These are phyloP conservation scores for Coemansia sp. DNA, from an alignment of 192 early-diverging fungal genomes.

Conservation along the genomic window DNA sequence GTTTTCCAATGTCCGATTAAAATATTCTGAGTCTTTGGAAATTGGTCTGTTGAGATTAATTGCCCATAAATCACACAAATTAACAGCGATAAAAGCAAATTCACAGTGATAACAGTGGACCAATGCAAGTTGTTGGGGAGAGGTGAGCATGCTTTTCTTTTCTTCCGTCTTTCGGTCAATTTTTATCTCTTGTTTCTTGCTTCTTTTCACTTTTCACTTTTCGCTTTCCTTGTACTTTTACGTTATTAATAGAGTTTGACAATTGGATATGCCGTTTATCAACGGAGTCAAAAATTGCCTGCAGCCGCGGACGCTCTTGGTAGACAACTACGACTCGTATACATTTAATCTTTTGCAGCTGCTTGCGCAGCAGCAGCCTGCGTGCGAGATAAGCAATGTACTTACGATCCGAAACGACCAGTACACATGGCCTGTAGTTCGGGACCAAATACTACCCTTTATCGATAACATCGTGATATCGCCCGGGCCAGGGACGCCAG, in stretches of 20 bases:
- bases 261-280: constrained; percentile 1
- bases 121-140: background rate
- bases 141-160: background rate
- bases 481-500: constrained; percentile 90
- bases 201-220: too few relatives aligned
- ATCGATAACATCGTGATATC: constrained; percentile 92
- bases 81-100: too few relatives aligned
- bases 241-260: background rate
- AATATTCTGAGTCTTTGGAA: background rate
- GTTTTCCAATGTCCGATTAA: background rate
- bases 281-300: background rate
- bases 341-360: constrained; percentile 94
- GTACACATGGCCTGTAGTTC: constrained; percentile 69
- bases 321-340: constrained; percentile 99
- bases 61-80: background rate
- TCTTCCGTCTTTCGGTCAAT: background rate
- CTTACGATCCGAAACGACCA: constrained; percentile 94
- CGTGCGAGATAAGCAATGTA: constrained; percentile 23
- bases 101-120: background rate
- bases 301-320: constrained; percentile 64
- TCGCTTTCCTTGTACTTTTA: background rate
- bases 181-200: background rate
- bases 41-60: background rate
- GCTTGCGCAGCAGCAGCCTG: constrained; percentile 21
- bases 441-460: constrained; percentile 68